Base-by-base conservation (phyloP, 495 filamentous ascomycete species). In the Schizothecium vesticola region DNA sequence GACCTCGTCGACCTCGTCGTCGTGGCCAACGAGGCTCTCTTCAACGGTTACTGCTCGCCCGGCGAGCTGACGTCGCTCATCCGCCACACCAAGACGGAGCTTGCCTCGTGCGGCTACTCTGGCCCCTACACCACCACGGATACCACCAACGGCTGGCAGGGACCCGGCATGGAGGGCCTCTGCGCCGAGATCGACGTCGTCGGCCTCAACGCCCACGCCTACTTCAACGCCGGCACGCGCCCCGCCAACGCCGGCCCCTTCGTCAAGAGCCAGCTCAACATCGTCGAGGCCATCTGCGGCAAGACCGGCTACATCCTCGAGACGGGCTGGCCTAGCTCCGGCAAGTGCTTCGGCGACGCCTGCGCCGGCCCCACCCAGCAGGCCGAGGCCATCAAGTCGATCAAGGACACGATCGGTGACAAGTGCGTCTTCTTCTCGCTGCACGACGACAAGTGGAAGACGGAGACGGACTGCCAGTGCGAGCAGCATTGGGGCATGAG, bases 11-110 rank as follows among this genome's bases (percentile, higher is more conserved):
- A 90, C 72, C 82, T 97, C 72, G 83, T 96, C 72, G 89, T 94
- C 43, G 85, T 97, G 73, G 94, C 91, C 81, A 97, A 97, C 85
- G 94, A 97, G 86, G 87, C 91, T 65, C 75, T 97, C 73, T 90
- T 90, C 82, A 87, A 89, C 80, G 83, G 84, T 56, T 90, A 82
- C 85, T 83, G 80, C 79, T 77, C 81, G 63, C 87, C 88, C 28
- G 64, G 69, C 64, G 78, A 87, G 68, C 89, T 98, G 61, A 88
- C 85, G 64, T 62, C 72, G 66, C 92, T 95, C 81, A 91, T 97
- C 81, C 56, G 73, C 72, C 72, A 77, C 61, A 80, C 78, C 76
- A 83, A 84, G 78, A 69, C 80, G 55, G 74, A 83, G 65, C 83
- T 88, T 79, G 86, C 85, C 67, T 91, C 90, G 67, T 85, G 85